Percentiles rank a stretch among this genome's conserved stretches.
phyloP scores from a whole-genome alignment of 2,329 filamentous ascomycete genomes.

The Claviceps pazoutovae region DNA sequence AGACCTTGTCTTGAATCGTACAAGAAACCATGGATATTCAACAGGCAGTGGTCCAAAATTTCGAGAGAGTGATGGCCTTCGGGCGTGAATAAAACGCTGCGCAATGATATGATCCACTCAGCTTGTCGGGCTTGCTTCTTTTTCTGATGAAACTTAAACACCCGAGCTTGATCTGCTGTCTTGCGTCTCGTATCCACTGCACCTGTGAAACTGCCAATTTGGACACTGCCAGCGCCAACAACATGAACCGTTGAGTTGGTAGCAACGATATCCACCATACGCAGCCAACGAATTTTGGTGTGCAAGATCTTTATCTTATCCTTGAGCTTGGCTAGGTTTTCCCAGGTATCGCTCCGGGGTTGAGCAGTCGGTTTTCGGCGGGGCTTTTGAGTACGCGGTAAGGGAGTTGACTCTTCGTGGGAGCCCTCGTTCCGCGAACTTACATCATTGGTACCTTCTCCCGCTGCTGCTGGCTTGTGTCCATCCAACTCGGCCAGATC shows the following conservation, averaged over 20 bases:
- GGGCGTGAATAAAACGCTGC: constrained; percentile 78
- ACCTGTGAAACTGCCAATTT: constrained; percentile 71
- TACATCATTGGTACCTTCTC: constrained; percentile 16
- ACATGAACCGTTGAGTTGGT: constrained; percentile 66
- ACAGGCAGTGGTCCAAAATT: constrained; percentile 69
- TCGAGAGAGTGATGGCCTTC: constrained; percentile 76
- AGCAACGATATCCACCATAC: constrained; percentile 77
- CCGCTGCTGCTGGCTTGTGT: constrained; percentile 23
- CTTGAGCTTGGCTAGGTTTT: constrained; percentile 62
- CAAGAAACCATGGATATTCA: constrained; percentile 85
- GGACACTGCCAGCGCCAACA: constrained; percentile 67
- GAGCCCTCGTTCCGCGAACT: constrained; percentile 13
- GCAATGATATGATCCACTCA: constrained; percentile 82
- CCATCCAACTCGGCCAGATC: constrained; percentile 55
- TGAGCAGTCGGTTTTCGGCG: constrained; percentile 12
- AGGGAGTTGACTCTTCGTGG: constrained; percentile 7
- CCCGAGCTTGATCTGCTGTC: constrained; percentile 77
- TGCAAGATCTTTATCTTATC: constrained; percentile 79
- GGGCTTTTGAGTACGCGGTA: constrained; percentile 7
- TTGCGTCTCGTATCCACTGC: constrained; percentile 84
- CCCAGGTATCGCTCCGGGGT: constrained; percentile 62
- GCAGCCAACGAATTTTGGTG: constrained; percentile 73
- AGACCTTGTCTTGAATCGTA: constrained; percentile 77
- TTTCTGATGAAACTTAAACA: constrained; percentile 53
- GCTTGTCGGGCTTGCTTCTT: constrained; percentile 52